Evolutionary conservation across 257 asterid species (phyloP), one percentile per base, ranked within the genome.

Genomic region (Eucommia ulmoides): DNA sequence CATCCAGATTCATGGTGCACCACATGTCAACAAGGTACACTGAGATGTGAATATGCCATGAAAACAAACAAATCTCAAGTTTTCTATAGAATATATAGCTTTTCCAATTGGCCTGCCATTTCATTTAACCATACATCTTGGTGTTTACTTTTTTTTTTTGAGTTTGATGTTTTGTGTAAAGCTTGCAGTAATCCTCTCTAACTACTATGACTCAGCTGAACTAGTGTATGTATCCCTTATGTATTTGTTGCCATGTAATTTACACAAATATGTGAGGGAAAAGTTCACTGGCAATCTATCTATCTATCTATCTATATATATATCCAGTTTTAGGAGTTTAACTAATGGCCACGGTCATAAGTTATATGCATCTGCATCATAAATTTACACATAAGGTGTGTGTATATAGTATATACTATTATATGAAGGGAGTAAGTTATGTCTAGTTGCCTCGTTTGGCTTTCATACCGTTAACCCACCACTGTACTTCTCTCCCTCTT

Each of bases 1-100:
- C 71, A 78, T 84, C 56, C 95, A 79, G 65, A 88, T 88, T 71
- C 94, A 74, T 65, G 97, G 97, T 59, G 95, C 97, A 49, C 97
- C 93, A 53, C 89, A 88, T 68, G 95, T 88, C 48, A 70, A 74
- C 81, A 84, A 76, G 94, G 97, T 88, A 79, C 55, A 56, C 45
- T 47, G 23, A 44, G 44, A 41, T 47, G 50, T 56, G 33, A 8
- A 17, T 53, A 50, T 14, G 26, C 54, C 54, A 22, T 45, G 53
- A 41, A 33, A 42, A 47, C 20, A 26, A n/a, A n/a, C 48, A 52
- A 41, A 26, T 54, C 56, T 18, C 20, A 42, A 42, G 9, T 1
- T 23, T 22, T 33, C 22, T 33, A n/a, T 25, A 22, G 54, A 51
- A 33, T 21, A 23, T 42, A 25, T 51, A 35, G 14, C 17, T 38